A percentile compares a stretch with the other conserved stretches of the same genome.
Evolutionary conservation across 2,329 filamentous ascomycete species (phyloP).

Genomic region (Stagonosporopsis cucurbitacearum): DNA sequence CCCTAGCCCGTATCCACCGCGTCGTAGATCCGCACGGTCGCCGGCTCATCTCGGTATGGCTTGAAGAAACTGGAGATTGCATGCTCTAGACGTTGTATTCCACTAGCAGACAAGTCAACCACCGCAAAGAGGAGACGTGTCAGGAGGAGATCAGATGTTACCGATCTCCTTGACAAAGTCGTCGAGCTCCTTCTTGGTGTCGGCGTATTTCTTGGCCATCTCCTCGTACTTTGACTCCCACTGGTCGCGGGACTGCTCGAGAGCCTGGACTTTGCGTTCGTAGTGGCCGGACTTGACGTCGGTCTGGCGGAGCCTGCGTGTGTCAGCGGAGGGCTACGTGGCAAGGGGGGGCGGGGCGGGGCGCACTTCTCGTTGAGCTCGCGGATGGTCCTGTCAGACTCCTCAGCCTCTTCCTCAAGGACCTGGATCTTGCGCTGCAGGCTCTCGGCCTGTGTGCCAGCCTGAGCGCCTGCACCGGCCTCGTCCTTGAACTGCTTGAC

Average conservation of each 20-base stretch:
- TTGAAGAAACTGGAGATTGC: slow-evolving; percentile 16
- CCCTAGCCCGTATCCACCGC: slow-evolving; percentile 24
- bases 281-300: slow-evolving; percentile 99
- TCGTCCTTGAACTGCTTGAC: slow-evolving; percentile 88
- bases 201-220: slow-evolving; percentile 86
- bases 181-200: slow-evolving; percentile 87
- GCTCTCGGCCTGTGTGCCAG: slow-evolving; percentile 88
- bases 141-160: slow-evolving; percentile 73
- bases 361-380: slow-evolving; percentile 98
- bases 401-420: slow-evolving; percentile 96
- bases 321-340: slow-evolving; percentile 1
- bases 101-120: slow-evolving; percentile 38
- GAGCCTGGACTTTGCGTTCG: slow-evolving; percentile 97
- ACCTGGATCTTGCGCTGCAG: slow-evolving; percentile 92
- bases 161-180: slow-evolving; percentile 90
- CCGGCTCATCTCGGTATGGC: slow-evolving; percentile 29
- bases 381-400: slow-evolving; percentile 93
- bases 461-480: slow-evolving; percentile 80
- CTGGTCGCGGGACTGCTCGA: slow-evolving; percentile 88
- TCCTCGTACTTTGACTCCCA: slow-evolving; percentile 99
- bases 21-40: slow-evolving; percentile 21
- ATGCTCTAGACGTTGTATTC: slow-evolving; percentile 31
- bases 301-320: slow-evolving; percentile 87
- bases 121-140: slow-evolving; percentile 34
- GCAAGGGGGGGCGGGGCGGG: slow-evolving; percentile 22